Evolutionary conservation across 768 basidiomycete species (phyloP).

Genomic region (Rhizopogon salebrosus): DNA sequence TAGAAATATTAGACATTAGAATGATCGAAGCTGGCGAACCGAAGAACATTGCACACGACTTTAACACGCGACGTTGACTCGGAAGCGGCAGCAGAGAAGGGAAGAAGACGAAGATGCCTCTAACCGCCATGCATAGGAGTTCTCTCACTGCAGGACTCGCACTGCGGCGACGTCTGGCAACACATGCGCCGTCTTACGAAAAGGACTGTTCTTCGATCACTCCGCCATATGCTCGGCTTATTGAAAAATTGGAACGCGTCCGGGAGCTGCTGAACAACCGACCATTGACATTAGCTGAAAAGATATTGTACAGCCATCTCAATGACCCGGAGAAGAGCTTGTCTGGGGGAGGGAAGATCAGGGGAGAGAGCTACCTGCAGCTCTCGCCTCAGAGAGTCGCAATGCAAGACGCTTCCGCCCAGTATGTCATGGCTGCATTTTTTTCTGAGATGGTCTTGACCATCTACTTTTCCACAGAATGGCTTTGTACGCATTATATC

Average conservation of each 20-base stretch:
- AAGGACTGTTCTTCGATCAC: slow-evolving; percentile 72
- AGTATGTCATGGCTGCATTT: slow-evolving; percentile 45
- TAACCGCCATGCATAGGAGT: slow-evolving; percentile 15
- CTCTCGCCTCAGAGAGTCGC: slow-evolving; percentile 90
- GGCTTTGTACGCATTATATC: slow-evolving; percentile 56
- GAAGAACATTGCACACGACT: neutral
- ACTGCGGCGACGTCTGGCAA: slow-evolving; percentile 31
- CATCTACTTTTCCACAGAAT: slow-evolving; percentile 43
- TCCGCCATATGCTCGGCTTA: slow-evolving; percentile 74
- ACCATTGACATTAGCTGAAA: slow-evolving; percentile 93
- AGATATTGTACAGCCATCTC: slow-evolving; percentile 94
- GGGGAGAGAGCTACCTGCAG: slow-evolving; percentile 89
- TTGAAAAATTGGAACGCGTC: slow-evolving; percentile 65
- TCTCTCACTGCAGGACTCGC: slow-evolving; percentile 9
- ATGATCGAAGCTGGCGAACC: neutral
- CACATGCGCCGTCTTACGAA: slow-evolving; percentile 35
- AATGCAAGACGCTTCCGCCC: slow-evolving; percentile 93
- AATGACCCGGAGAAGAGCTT: slow-evolving; percentile 71
- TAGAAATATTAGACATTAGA: neutral
- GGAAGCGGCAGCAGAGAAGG: neutral
- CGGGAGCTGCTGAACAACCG: slow-evolving; percentile 61
- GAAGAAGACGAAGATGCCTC: slow-evolving; percentile 13
- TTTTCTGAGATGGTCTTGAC: slow-evolving; percentile 9
- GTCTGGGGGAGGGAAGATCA: slow-evolving; percentile 56
- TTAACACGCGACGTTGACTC: neutral